phyloP scores from a whole-genome alignment of 345 rosid genomes.

The Heritiera littoralis region DNA sequence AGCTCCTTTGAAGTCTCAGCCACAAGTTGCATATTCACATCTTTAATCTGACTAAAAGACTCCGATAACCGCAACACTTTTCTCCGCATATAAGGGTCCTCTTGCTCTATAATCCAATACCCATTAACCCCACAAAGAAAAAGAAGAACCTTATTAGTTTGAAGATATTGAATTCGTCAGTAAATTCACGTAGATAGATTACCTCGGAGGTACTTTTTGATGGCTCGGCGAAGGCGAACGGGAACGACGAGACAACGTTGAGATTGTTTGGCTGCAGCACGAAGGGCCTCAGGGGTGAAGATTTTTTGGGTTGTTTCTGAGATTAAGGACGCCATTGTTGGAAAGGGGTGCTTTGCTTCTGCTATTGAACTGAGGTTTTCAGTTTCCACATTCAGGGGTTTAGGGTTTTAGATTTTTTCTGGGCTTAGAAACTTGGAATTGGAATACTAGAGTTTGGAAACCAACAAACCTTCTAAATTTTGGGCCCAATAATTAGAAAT shows the following conservation, averaged over 20 bases:
- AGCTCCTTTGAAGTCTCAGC: conserved; percentile 63
- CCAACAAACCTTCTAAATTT: neutral
- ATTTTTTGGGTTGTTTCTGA: conserved; percentile 45
- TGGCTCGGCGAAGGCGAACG: conserved; percentile 87
- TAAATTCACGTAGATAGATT: neutral
- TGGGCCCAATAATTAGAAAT: neutral
- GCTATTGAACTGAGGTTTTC: neutral
- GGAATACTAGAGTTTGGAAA: neutral
- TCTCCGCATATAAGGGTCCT: conserved; percentile 78
- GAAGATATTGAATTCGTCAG: neutral
- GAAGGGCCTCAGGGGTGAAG: conserved; percentile 56
- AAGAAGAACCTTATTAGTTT: neutral
- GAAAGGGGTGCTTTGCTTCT: neutral
- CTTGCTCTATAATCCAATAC: conserved; percentile 53
- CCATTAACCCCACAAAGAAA: neutral
- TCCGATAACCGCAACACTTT: conserved; percentile 72
- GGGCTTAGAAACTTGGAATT: neutral
- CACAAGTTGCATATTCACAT: conserved; percentile 52
- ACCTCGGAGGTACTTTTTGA: conserved; percentile 77
- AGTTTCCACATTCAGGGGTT: neutral
- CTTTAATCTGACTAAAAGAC: conserved; percentile 70
- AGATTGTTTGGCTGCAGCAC: conserved; percentile 79
- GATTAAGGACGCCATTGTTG: conserved; percentile 44
- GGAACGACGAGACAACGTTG: conserved; percentile 68
- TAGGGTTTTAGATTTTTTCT: neutral